A percentile compares a stretch with the other conserved stretches of the same genome.
phyloP scores from a whole-genome alignment of 1,139 yeast species.

The Pichia sp. region DNA sequence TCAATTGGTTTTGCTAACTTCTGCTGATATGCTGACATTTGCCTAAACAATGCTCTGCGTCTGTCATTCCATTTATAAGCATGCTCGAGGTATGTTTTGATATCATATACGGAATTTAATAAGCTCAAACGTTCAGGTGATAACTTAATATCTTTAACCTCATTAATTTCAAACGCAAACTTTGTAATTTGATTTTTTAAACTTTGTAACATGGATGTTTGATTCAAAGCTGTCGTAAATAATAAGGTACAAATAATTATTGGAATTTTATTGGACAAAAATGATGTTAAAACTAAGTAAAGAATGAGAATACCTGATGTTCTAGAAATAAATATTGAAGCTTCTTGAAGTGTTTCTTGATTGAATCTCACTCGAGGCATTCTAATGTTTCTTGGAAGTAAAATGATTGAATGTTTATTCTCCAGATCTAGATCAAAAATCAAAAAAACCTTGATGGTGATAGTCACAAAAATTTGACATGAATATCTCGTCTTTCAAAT shows the following conservation, averaged over 20 bases:
- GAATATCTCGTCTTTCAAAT: neutral
- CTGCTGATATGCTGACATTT: conserved; percentile 53
- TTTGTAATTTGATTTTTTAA: conserved; percentile 19
- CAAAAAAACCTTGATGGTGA: neutral
- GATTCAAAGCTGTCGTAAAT: conserved; percentile 28
- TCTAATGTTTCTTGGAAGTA: neutral
- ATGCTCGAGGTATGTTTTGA: conserved; percentile 40
- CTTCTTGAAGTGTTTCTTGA: conserved; percentile 9
- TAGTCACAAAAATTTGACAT: neutral
- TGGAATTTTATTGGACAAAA: conserved; percentile 26
- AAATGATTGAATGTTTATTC: neutral
- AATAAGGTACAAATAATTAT: conserved; percentile 25
- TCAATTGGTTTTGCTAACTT: conserved; percentile 37
- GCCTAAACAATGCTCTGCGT: conserved; percentile 38
- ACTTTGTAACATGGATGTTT: conserved; percentile 24
- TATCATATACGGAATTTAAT: conserved; percentile 44
- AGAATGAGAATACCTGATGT: conserved; percentile 17
- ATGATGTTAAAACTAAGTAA: conserved; percentile 11
- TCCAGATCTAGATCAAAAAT: neutral
- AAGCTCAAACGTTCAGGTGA: conserved; percentile 32
- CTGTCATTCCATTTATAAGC: conserved; percentile 41
- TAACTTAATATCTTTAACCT: conserved; percentile 2
- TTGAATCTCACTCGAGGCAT: conserved; percentile 1
- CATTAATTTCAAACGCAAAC: conserved; percentile 15
- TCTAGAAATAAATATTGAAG: conserved; percentile 15